Percentiles rank a stretch among this genome's conserved stretches.
phyloP scores from a whole-genome alignment of 495 filamentous ascomycete genomes.

The Hyaloscypha variabilis region DNA sequence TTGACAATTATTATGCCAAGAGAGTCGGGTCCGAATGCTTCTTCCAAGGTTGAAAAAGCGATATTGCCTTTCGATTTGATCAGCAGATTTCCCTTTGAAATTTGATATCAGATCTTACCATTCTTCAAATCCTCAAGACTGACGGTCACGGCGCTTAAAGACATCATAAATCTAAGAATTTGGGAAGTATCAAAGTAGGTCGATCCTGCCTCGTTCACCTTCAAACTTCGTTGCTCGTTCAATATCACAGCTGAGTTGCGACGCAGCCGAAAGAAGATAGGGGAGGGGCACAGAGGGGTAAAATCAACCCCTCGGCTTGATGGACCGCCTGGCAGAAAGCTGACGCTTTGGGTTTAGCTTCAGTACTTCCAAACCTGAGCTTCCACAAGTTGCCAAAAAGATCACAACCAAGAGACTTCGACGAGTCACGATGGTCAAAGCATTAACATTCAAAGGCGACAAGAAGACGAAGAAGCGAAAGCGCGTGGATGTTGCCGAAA shows the following conservation, averaged over 20 bases:
- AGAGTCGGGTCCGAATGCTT: conserved; percentile 90
- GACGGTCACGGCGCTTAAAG: conserved; percentile 52
- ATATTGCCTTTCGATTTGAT: conserved; percentile 59
- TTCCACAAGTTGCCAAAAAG: background rate
- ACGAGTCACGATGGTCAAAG: conserved; percentile 64
- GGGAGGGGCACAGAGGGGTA: conserved; percentile 3
- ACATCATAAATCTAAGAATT: conserved; percentile 35
- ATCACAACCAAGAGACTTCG: background rate
- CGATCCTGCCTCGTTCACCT: no score
- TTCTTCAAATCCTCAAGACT: conserved; percentile 54
- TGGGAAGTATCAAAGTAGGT: background rate
- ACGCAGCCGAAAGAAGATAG: background rate
- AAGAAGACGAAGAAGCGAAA: conserved; percentile 94
- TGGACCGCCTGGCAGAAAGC: conserved; percentile 5
- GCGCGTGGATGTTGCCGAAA: conserved; percentile 48
- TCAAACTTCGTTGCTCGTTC: no score
- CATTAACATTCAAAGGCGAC: conserved; percentile 94
- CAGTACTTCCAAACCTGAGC: background rate
- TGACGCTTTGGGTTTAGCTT: conserved; percentile 12
- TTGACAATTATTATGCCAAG: conserved; percentile 92
- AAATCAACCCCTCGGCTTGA: conserved; percentile 6
- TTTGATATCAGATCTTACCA: conserved; percentile 35
- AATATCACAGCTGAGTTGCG: no score
- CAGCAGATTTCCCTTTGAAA: conserved; percentile 8
- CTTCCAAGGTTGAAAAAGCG: conserved; percentile 71